These are phyloP conservation scores for Tolypocladium capitatum DNA, from an alignment of 2,329 filamentous ascomycete genomes.

Conservation along the genomic window DNA sequence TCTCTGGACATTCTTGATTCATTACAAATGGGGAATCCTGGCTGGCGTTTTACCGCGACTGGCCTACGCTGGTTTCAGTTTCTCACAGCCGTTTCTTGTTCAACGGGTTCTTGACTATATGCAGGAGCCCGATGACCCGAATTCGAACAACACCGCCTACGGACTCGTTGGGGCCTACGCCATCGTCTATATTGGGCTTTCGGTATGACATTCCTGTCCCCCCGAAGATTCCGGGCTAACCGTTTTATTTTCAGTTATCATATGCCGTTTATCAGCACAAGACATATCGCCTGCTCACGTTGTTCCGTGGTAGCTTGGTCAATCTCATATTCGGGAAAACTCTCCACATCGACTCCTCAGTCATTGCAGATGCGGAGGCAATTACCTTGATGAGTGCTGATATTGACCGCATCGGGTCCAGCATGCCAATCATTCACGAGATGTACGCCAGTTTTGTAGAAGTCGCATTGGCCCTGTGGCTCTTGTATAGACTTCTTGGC, in stretches of 20 bases:
- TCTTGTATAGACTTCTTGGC: constrained; percentile 15
- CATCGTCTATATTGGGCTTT: constrained; percentile 25
- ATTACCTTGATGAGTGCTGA: constrained; percentile 31
- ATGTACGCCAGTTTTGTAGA: constrained; percentile 22
- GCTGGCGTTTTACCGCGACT: constrained; percentile 21
- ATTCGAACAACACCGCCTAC: constrained; percentile 17
- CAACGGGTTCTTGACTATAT: constrained; percentile 18
- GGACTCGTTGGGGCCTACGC: constrained; percentile 25
- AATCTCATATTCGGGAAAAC: constrained; percentile 37
- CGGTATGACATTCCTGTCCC: constrained; percentile 11
- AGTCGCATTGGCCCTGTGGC: constrained; percentile 18
- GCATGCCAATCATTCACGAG: constrained; percentile 17
- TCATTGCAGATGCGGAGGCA: constrained; percentile 10
- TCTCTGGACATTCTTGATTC: constrained; percentile 9
- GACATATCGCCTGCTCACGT: constrained; percentile 19
- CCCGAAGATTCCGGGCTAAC: background rate
- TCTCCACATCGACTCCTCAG: constrained; percentile 15
- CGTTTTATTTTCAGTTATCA: constrained; percentile 4
- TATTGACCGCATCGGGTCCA: constrained; percentile 20
- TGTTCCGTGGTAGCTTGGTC: constrained; percentile 20
- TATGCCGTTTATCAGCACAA: constrained; percentile 13
- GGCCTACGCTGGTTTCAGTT: constrained; percentile 22
- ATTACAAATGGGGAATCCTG: constrained; percentile 15
- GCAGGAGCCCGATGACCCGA: constrained; percentile 9
- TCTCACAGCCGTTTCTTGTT: constrained; percentile 30